Conservation (phyloP, 106 monocot species). For the Allium sativum region DNA sequence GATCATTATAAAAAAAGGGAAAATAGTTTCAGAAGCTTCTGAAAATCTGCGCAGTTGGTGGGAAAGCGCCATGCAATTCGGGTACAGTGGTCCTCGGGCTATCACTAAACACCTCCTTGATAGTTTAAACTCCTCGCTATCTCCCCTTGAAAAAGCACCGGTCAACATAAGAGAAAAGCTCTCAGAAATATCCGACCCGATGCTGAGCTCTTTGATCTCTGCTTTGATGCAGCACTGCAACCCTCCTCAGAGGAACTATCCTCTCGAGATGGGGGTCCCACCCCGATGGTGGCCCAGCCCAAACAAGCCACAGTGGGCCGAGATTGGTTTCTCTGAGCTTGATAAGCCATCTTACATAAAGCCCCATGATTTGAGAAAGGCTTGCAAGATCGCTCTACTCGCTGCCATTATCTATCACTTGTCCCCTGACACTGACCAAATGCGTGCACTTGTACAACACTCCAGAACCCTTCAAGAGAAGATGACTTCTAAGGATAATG, state of each 20-base stretch:
- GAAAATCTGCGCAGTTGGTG: slow-evolving; percentile 27
- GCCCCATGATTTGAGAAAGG: slow-evolving; percentile 31
- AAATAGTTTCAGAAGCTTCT: slow-evolving; percentile 19
- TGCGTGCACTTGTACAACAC: slow-evolving; percentile 23
- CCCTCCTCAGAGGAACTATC: slow-evolving; percentile 26
- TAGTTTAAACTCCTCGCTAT: too few species aligned
- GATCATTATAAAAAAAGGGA: slow-evolving; percentile 15
- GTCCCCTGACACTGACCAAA: slow-evolving; percentile 12
- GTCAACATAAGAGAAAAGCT: slow-evolving; percentile 1
- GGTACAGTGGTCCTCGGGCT: slow-evolving; percentile 12
- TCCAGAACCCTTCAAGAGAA: slow-evolving; percentile 29
- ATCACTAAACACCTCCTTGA: neutral
- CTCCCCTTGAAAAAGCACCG: neutral
- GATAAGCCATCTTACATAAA: slow-evolving; percentile 30
- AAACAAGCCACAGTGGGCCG: slow-evolving; percentile 21
- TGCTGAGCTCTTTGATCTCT: slow-evolving; percentile 24
- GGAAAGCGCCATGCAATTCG: slow-evolving; percentile 23
- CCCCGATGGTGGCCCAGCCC: slow-evolving; percentile 35
- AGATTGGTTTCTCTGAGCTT: slow-evolving; percentile 5
- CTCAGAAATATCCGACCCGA: slow-evolving; percentile 17
- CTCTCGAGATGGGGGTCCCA: slow-evolving; percentile 15
- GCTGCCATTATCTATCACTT: slow-evolving; percentile 28
- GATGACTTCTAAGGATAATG: slow-evolving; percentile 22
- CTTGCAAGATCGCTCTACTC: slow-evolving; percentile 23
- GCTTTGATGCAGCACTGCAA: slow-evolving; percentile 29